Conservation (phyloP, 352 stramenopile genomes). For the Phytophthora nicotianae region DNA sequence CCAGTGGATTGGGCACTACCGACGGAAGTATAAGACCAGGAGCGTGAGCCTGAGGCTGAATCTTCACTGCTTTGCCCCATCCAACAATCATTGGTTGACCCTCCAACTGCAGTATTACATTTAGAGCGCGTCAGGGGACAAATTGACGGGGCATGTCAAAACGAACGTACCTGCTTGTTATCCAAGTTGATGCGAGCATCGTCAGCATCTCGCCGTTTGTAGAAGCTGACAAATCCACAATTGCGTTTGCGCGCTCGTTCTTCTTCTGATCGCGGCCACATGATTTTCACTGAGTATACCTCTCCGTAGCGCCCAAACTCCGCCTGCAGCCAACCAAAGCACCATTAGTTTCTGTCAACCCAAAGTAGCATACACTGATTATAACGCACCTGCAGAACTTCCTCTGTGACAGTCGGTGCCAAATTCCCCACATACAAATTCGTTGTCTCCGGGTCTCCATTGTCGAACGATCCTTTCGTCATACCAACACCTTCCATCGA, state of each 20-base stretch:
- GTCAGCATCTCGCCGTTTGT: constrained; percentile 79
- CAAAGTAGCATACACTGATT: neutral
- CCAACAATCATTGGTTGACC: constrained; percentile 77
- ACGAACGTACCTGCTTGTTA: constrained; percentile 68
- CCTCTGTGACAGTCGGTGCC: constrained; percentile 92
- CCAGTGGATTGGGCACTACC: constrained; percentile 8
- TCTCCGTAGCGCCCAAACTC: constrained; percentile 92
- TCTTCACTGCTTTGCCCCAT: constrained; percentile 84
- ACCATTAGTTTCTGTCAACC: constrained; percentile 4
- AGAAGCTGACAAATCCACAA: constrained; percentile 97
- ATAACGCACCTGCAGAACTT: constrained; percentile 69
- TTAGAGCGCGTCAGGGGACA: constrained; percentile 1
- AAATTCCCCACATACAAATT: constrained; percentile 97
- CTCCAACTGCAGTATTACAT: constrained; percentile 51
- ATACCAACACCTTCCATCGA: constrained; percentile 24
- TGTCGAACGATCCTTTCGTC: constrained; percentile 82
- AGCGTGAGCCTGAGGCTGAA: constrained; percentile 42
- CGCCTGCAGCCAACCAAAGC: constrained; percentile 29
- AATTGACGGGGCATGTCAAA: neutral
- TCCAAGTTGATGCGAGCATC: constrained; percentile 72
- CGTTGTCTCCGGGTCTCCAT: constrained; percentile 86
- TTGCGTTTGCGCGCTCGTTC: constrained; percentile 91
- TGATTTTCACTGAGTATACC: constrained; percentile 97
- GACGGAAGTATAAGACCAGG: constrained; percentile 18
- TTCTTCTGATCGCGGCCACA: constrained; percentile 97